Conservation (phyloP, 371 early-diverging fungal genomes). For the Lichtheimia corymbifera region DNA sequence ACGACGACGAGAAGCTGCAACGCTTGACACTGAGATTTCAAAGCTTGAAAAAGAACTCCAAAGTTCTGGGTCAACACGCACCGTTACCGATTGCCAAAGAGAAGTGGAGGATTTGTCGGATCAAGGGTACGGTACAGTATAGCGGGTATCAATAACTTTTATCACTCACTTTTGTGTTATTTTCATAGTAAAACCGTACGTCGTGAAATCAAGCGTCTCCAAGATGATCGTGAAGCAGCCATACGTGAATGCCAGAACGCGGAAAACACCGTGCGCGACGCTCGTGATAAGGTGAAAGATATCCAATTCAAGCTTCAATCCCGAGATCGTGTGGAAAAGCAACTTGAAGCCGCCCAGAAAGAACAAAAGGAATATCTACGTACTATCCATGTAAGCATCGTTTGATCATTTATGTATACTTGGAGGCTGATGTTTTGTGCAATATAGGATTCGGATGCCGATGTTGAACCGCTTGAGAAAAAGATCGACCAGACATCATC, state of each 20-base stretch:
- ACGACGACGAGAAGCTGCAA: constrained; percentile 36
- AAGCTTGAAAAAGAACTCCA: constrained; percentile 60
- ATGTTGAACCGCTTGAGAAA: constrained; percentile 23
- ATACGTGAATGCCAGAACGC: constrained; percentile 46
- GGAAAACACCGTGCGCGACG: constrained; percentile 51
- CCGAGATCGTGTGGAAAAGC: constrained; percentile 33
- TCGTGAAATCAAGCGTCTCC: constrained; percentile 55
- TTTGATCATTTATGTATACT: background rate
- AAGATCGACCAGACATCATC: constrained; percentile 28
- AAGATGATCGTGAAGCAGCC: constrained; percentile 40
- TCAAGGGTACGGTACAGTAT: constrained; percentile 36
- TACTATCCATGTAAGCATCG: background rate
- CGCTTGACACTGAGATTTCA: constrained; percentile 42
- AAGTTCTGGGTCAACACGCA: constrained; percentile 62
- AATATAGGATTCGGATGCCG: constrained; percentile 21
- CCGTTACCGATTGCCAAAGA: constrained; percentile 66
- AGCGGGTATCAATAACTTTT: background rate
- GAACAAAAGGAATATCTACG: constrained; percentile 23
- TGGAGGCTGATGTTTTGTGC: background rate
- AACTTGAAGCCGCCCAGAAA: constrained; percentile 22
- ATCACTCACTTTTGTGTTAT: background rate
- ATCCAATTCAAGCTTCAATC: constrained; percentile 30
- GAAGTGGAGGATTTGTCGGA: constrained; percentile 57
- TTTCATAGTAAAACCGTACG: constrained; percentile 35
- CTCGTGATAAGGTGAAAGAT: constrained; percentile 37